Evolutionary conservation across 2,329 filamentous ascomycete genomes (phyloP).

Genomic region (Colletotrichum viniferum): DNA sequence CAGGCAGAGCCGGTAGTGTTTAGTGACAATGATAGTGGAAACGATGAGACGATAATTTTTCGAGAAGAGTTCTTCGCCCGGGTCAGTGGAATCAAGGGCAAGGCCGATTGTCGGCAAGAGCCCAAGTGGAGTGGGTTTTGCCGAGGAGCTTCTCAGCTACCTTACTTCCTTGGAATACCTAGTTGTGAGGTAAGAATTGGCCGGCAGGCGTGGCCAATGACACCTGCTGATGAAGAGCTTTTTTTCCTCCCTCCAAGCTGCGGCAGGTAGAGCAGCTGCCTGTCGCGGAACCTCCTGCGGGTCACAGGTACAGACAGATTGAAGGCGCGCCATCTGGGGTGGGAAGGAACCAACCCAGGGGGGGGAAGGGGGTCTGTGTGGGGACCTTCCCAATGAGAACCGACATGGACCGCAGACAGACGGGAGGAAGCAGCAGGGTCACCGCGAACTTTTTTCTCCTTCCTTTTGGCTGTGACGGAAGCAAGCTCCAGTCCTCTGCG

Average conservation of each 20-base stretch:
- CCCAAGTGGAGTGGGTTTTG: background rate
- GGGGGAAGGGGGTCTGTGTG: background rate
- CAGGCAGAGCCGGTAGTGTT: background rate
- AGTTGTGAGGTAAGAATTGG: background rate
- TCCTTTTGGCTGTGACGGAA: background rate
- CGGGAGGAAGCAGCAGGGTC: background rate
- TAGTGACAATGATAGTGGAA: background rate
- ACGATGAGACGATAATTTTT: background rate
- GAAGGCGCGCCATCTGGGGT: background rate
- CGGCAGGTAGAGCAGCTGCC: background rate
- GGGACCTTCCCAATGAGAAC: background rate
- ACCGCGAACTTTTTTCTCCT: background rate
- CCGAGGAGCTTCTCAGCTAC: background rate
- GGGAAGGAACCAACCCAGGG: background rate
- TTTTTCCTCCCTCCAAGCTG: background rate
- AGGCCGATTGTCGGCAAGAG: conserved; percentile 1
- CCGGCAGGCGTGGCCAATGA: background rate
- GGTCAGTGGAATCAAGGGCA: background rate
- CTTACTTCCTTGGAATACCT: background rate
- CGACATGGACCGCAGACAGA: background rate
- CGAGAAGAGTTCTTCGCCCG: background rate
- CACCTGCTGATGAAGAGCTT: background rate
- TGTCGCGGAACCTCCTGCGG: background rate
- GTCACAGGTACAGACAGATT: background rate
- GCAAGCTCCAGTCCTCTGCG: background rate